phyloP scores from a whole-genome alignment of 441 rosid genomes.

The Populus hybrid region DNA sequence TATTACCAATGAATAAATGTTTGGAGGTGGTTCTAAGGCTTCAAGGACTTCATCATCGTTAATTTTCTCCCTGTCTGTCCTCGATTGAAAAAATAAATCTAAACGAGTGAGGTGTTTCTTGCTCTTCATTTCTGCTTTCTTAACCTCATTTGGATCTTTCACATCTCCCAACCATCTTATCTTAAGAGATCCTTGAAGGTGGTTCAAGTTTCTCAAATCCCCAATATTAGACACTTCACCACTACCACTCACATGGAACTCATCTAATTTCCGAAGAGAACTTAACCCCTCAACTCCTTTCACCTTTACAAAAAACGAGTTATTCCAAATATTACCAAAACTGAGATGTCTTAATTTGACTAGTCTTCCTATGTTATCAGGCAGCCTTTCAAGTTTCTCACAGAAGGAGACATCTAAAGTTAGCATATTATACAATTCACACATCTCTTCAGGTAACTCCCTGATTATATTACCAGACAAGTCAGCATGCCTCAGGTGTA shows the following conservation, averaged over 20 bases:
- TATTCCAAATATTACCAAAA: too few species aligned
- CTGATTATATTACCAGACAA: too few species aligned
- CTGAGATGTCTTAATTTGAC: not conserved
- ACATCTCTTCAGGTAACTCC: too few species aligned
- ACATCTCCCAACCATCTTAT: not conserved
- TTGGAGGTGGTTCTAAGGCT: constrained; percentile 15
- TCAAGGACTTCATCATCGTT: constrained; percentile 10
- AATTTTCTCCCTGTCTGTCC: not conserved
- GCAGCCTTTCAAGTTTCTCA: rapidly evolving
- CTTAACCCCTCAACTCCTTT: not conserved
- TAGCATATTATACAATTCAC: too few species aligned
- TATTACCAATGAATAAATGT: not conserved
- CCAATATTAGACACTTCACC: too few species aligned
- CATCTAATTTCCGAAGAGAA: not conserved
- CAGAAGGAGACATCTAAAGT: rapidly evolving
- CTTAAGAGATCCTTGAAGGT: not conserved
- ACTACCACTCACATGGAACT: not conserved
- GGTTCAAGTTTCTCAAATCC: too few species aligned
- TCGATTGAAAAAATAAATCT: not conserved
- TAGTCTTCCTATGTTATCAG: not conserved
- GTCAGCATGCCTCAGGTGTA: too few species aligned
- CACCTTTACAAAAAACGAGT: not conserved
- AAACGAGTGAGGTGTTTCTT: constrained; percentile 3
- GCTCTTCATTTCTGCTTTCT: constrained; percentile 6
- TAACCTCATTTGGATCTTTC: not conserved